Percentiles rank a stretch among this genome's conserved stretches.
Evolutionary conservation across 2,329 filamentous ascomycete species (phyloP).

Genomic region (Aspergillus ibericus): DNA sequence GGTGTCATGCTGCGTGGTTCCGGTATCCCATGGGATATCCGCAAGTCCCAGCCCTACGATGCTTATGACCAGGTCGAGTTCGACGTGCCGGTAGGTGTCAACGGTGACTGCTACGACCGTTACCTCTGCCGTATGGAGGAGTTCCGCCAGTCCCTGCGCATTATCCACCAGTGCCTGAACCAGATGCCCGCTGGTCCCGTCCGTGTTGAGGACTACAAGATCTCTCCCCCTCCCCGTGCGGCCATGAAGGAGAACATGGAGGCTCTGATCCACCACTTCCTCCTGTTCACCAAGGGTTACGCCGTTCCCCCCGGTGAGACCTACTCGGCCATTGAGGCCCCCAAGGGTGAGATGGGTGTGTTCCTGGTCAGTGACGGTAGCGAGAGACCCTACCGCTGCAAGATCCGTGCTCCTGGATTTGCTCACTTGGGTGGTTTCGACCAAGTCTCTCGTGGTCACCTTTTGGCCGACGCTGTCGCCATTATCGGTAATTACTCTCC

Average conservation of each 20-base stretch:
- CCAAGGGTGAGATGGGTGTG: conserved; percentile 99
- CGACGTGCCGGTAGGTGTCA: conserved; percentile 92
- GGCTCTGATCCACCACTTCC: conserved; percentile 97
- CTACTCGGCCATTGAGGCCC: conserved; percentile 97
- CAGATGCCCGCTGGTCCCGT: conserved; percentile 96
- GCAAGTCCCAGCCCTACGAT: conserved; percentile 96
- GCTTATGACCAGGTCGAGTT: conserved; percentile 98
- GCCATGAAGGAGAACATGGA: conserved; percentile 99
- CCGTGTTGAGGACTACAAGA: conserved; percentile 98
- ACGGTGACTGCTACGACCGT: conserved; percentile 98
- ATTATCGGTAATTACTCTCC: conserved; percentile 66
- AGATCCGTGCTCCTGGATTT: conserved; percentile 95
- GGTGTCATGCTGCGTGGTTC: conserved; percentile 98
- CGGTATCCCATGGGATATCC: conserved; percentile 92
- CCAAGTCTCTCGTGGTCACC: conserved; percentile 85
- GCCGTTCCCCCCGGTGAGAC: conserved; percentile 96
- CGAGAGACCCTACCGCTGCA: conserved; percentile 95
- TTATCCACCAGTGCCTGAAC: conserved; percentile 98
- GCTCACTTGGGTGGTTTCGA: conserved; percentile 94
- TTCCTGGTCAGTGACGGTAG: conserved; percentile 94
- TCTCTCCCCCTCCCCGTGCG: conserved; percentile 88
- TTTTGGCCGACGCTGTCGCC: conserved; percentile 93
- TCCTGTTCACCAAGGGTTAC: conserved; percentile 98
- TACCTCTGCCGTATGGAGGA: conserved; percentile 99
- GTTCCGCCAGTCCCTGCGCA: conserved; percentile 95